These are phyloP conservation scores for Trametes cinnabarina DNA, from an alignment of 768 basidiomycete species.

Conservation along the genomic window DNA sequence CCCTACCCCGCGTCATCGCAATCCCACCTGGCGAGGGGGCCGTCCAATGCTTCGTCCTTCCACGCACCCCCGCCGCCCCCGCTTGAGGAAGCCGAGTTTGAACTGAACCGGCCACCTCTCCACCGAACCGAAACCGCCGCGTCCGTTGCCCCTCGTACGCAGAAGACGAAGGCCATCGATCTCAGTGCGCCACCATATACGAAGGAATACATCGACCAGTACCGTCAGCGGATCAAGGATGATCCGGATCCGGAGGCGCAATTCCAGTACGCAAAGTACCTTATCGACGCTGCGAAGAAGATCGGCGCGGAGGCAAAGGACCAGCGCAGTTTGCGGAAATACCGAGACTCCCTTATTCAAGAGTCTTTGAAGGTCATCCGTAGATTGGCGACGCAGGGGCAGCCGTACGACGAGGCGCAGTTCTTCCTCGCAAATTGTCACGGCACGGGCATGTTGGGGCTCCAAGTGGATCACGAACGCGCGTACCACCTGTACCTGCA, in stretches of 20 bases:
- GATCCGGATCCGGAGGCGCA: conserved; percentile 99
- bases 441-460: conserved; percentile 92
- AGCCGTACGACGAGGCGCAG: conserved; percentile 93
- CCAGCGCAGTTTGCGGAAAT: conserved; percentile 84
- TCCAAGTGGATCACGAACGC: conserved; percentile 95
- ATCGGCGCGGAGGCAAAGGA: conserved; percentile 72
- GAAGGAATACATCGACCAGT: conserved; percentile 96
- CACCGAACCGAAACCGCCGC: conserved; percentile 57
- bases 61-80: conserved; percentile 12
- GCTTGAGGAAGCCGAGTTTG: conserved; percentile 46
- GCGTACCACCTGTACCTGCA: conserved; percentile 97
- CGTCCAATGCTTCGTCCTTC: conserved; percentile 18
- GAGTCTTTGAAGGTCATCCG: conserved; percentile 93
- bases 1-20: conserved; percentile 22
- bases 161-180: conserved; percentile 80
- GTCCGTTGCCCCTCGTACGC: conserved; percentile 54
- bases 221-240: conserved; percentile 93
- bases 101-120: conserved; percentile 51
- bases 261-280: conserved; percentile 96
- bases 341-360: conserved; percentile 79
- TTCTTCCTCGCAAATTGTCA: conserved; percentile 98
- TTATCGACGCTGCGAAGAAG: conserved; percentile 96
- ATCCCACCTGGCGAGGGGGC: conserved; percentile 9
- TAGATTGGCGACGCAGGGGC: conserved; percentile 86
- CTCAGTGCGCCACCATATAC: conserved; percentile 84